Conservation (phyloP, 2,329 filamentous ascomycete species). For the Pseudocercospora ulei region DNA sequence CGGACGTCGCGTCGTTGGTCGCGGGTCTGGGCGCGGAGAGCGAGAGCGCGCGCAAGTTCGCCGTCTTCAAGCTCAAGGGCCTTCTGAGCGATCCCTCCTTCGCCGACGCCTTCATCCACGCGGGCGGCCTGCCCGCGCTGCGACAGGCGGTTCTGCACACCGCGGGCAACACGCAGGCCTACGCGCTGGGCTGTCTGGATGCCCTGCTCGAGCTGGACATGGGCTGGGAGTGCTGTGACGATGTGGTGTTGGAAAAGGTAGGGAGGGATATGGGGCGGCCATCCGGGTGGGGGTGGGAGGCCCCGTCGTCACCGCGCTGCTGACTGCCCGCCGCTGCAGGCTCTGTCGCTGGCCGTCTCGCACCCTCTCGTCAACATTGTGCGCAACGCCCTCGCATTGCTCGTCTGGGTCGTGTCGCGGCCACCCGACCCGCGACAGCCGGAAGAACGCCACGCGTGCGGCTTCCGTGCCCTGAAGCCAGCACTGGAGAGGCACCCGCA, state of each 20-base stretch:
- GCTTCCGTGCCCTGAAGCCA: conserved; percentile 84
- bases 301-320: conserved; percentile 2
- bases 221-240: conserved; percentile 83
- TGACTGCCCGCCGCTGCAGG: conserved; percentile 36
- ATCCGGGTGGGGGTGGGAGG: background rate
- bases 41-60: conserved; percentile 94
- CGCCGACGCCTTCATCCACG: conserved; percentile 88
- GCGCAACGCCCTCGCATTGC: conserved; percentile 88
- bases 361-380: conserved; percentile 97
- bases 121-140: conserved; percentile 72
- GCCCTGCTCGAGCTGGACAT: conserved; percentile 90
- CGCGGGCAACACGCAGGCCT: conserved; percentile 87
- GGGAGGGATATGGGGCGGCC: conserved; percentile 32
- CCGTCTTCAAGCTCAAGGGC: conserved; percentile 92
- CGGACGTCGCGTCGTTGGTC: conserved; percentile 37
- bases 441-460: conserved; percentile 56
- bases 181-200: conserved; percentile 80
- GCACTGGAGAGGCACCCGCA: conserved; percentile 83
- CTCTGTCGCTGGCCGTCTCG: conserved; percentile 86
- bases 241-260: conserved; percentile 59
- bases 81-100: conserved; percentile 94
- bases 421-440: conserved; percentile 47
- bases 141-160: conserved; percentile 74
- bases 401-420: conserved; percentile 85
- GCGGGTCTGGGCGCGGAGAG: conserved; percentile 54